phyloP scores from a whole-genome alignment of 2,329 filamentous ascomycete genomes.

The Xylariaceae sp. region DNA sequence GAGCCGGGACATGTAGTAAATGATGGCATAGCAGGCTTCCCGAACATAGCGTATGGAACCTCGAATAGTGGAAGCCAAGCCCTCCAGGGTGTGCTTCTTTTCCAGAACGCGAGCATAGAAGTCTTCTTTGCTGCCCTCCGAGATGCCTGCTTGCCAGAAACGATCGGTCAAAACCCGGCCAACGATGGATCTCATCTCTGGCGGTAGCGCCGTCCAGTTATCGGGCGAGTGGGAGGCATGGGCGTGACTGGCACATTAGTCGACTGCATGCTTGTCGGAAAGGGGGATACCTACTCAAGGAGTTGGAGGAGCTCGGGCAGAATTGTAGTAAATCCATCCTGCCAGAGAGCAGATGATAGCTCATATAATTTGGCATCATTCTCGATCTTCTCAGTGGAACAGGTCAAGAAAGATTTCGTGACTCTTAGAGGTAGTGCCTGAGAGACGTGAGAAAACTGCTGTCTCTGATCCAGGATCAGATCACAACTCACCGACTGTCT shows the following conservation, averaged over 20 bases:
- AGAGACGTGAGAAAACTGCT: not conserved
- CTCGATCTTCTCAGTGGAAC: conserved; percentile 83
- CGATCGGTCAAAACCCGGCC: conserved; percentile 81
- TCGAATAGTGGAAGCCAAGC: conserved; percentile 86
- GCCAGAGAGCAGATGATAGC: conserved; percentile 76
- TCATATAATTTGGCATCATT: conserved; percentile 65
- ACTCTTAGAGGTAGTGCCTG: conserved; percentile 70
- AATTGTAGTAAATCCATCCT: conserved; percentile 70
- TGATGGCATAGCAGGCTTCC: conserved; percentile 87
- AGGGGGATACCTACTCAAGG: conserved; percentile 47
- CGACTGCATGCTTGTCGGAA: conserved; percentile 8
- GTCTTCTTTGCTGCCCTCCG: conserved; percentile 88
- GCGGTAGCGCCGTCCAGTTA: conserved; percentile 72
- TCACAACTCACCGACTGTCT: conserved; percentile 55
- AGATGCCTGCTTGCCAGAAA: conserved; percentile 98
- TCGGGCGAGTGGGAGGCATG: conserved; percentile 83
- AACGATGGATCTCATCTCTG: conserved; percentile 70
- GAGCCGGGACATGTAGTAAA: conserved; percentile 86
- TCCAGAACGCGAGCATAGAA: conserved; percentile 89
- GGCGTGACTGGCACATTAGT: conserved; percentile 54
- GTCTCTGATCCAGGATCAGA: not conserved
- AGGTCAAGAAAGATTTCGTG: conserved; percentile 87
- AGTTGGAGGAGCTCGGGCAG: conserved; percentile 82
- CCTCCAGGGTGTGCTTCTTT: conserved; percentile 84
- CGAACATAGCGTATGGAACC: conserved; percentile 83